Percentiles rank a stretch among this genome's conserved stretches.
Conservation (phyloP, 768 basidiomycete genomes). For the Tulasnella sp. region DNA sequence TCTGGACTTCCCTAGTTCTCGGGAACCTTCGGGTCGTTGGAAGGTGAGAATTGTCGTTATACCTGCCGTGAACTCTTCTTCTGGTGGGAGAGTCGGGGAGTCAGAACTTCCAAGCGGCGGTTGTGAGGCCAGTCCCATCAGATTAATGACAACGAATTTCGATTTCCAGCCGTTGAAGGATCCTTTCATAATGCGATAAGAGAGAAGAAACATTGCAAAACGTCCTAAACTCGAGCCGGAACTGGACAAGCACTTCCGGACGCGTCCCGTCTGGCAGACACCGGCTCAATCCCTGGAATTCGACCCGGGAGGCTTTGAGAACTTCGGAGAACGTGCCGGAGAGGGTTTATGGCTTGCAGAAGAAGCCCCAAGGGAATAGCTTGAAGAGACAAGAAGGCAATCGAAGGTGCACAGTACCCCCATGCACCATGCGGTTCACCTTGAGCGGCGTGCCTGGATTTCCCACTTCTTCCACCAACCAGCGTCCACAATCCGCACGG, state of each 20-base stretch:
- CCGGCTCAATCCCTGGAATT: not conserved
- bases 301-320: not conserved
- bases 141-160: not conserved
- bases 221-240: constrained; percentile 1
- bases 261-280: not conserved
- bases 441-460: not conserved
- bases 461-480: not conserved
- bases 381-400: not conserved
- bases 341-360: not conserved
- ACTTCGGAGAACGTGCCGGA: not conserved
- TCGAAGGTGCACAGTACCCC: not conserved
- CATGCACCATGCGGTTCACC: not conserved
- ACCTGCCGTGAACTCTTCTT: not conserved
- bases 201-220: not conserved
- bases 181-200: not conserved
- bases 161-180: not conserved
- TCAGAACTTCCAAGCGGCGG: not conserved
- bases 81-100: too few species aligned
- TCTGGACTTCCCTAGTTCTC: not conserved
- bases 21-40: not conserved
- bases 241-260: not conserved
- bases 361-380: not conserved
- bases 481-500: not conserved
- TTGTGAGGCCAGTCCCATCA: not conserved
- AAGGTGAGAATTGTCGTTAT: not conserved